Evolutionary conservation across 2,329 filamentous ascomycete species (phyloP).

Genomic region (Microthyrium microscopicum): DNA sequence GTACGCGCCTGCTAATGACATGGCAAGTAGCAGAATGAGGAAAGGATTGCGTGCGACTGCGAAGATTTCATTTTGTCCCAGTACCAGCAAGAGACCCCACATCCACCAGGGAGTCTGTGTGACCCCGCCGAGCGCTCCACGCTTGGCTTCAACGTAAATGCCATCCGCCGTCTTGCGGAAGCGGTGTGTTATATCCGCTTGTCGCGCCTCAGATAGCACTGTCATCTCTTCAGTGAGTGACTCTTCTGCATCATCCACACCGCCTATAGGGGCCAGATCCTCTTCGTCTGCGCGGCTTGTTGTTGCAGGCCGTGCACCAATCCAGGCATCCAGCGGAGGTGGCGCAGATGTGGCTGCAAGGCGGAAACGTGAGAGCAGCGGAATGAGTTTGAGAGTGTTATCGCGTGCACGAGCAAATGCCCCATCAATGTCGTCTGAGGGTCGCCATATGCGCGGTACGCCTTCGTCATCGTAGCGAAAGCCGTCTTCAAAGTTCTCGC

Average conservation of each 20-base stretch:
- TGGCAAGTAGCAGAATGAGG: conserved; percentile 76
- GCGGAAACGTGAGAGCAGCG: conserved; percentile 70
- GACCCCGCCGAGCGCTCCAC: conserved; percentile 87
- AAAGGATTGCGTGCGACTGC: conserved; percentile 87
- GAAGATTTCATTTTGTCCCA: conserved; percentile 98
- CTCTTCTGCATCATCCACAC: conserved; percentile 88
- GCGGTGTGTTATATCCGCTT: conserved; percentile 76
- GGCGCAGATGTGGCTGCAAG: conserved; percentile 56
- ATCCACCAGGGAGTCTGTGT: conserved; percentile 91
- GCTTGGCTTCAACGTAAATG: conserved; percentile 94
- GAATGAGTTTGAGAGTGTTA: conserved; percentile 80
- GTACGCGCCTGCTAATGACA: conserved; percentile 63
- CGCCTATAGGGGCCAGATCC: conserved; percentile 74
- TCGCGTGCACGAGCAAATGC: conserved; percentile 84
- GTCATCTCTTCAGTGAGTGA: conserved; percentile 93
- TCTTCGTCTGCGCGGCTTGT: conserved; percentile 76
- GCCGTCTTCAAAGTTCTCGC: conserved; percentile 98
- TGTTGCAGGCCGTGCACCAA: conserved; percentile 59
- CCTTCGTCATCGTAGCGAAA: conserved; percentile 94
- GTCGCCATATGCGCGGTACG: conserved; percentile 91
- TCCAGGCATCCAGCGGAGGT: conserved; percentile 70
- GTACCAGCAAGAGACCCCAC: conserved; percentile 69
- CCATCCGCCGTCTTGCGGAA: conserved; percentile 99
- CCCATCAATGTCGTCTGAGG: conserved; percentile 92
- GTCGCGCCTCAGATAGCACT: conserved; percentile 75